A percentile compares a stretch with the other conserved stretches of the same genome.
Evolutionary conservation across 1,284 basidiomycete genomes (phyloP).

Genomic region (Bondarzewia mesenterica): DNA sequence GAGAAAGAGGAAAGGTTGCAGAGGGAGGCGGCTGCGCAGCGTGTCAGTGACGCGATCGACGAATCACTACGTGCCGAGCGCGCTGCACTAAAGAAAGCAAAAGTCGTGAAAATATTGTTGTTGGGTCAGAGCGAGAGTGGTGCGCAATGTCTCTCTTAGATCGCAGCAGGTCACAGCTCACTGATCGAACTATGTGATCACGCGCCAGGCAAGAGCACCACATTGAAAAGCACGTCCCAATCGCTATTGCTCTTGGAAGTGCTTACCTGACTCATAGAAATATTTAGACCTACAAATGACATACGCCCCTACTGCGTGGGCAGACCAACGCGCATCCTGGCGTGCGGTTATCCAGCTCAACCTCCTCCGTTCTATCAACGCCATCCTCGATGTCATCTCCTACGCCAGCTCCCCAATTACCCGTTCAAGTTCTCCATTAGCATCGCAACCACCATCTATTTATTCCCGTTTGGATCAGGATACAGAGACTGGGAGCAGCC

Average conservation of each 20-base stretch:
- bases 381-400: conserved; percentile 42
- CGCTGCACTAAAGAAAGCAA: conserved; percentile 38
- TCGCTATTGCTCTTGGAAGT: background rate
- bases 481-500: background rate
- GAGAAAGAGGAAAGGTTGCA: conserved; percentile 42
- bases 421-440: background rate
- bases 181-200: too few relatives aligned
- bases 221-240: conserved; percentile 45
- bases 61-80: conserved; percentile 51
- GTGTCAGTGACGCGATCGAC: conserved; percentile 59
- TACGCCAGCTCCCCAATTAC: conserved; percentile 16
- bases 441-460: background rate
- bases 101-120: conserved; percentile 51
- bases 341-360: conserved; percentile 56
- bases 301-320: conserved; percentile 41
- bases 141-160: background rate
- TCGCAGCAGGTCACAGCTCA: too few relatives aligned
- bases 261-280: too few relatives aligned
- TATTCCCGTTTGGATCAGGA: background rate
- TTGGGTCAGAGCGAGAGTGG: conserved; percentile 34
- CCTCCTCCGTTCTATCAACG: conserved; percentile 48
- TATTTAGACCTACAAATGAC: conserved; percentile 28
- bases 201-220: conserved; percentile 54
- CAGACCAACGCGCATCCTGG: conserved; percentile 50
- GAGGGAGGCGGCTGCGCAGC: conserved; percentile 51